Evolutionary conservation across 495 filamentous ascomycete genomes (phyloP).

Genomic region (Neurospora sp.): DNA sequence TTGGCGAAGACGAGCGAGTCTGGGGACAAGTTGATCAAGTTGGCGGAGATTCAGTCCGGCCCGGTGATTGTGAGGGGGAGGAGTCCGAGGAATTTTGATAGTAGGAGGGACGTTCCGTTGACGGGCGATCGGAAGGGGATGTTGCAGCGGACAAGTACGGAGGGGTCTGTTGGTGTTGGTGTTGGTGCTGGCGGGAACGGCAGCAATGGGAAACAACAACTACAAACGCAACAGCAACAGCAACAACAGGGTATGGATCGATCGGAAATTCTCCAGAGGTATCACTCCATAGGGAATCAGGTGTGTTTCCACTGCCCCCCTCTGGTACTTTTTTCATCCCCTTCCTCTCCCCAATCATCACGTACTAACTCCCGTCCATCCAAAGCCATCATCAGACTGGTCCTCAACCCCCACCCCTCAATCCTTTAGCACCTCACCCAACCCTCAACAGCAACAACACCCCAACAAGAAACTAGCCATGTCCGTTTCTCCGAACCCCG

Average conservation of each 20-base stretch:
- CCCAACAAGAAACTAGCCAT: conserved; percentile 17
- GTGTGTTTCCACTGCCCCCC: conserved; percentile 5
- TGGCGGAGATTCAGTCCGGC: conserved; percentile 52
- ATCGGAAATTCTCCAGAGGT: conserved; percentile 25
- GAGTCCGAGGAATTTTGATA: conserved; percentile 60
- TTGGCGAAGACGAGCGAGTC: conserved; percentile 42
- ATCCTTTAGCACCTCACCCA: conserved; percentile 6
- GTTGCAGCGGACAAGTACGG: conserved; percentile 14
- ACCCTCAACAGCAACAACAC: conserved; percentile 6
- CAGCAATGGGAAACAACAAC: background rate
- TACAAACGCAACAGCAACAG: background rate
- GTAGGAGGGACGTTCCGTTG: conserved; percentile 54
- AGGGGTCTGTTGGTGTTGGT: background rate
- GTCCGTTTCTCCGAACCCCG: conserved; percentile 8
- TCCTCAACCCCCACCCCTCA: conserved; percentile 6
- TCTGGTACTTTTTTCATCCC: background rate
- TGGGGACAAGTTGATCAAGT: conserved; percentile 45
- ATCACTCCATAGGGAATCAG: conserved; percentile 23
- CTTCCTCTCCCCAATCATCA: background rate
- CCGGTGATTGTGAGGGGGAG: conserved; percentile 60
- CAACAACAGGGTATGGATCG: conserved; percentile 12
- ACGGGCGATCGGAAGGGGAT: conserved; percentile 34
- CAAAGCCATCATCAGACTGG: background rate
- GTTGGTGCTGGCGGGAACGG: background rate
- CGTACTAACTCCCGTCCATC: background rate